Evolutionary conservation across 345 rosid species (phyloP), one percentile per base, ranked within the genome.

Genomic region (thale cress (Arabidopsis thaliana)): DNA sequence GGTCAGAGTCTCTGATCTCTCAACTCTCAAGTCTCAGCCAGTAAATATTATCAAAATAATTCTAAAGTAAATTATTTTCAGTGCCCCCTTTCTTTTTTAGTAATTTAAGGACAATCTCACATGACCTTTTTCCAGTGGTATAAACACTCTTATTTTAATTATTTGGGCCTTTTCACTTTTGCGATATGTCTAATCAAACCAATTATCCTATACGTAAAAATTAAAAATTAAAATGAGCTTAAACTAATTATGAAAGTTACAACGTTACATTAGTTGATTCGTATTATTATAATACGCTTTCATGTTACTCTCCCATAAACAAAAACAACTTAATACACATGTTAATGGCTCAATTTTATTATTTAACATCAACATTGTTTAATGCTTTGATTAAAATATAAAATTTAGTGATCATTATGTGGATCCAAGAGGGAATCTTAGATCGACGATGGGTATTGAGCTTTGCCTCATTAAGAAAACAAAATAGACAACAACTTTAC

Each of bases 51-150:
- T 38, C n/a, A 24, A 25, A 12, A 40, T 7, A 10, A 5, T 25
- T 67, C n/a, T 40, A 7, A 22, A 59, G 37, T 75, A 75, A 33
- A 37, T 38, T 67, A 50, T 8, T 75, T 68, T 51, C 40, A 16
- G 45, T 50, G 46, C 57, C 32, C 28, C 11, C 13, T 34, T 51
- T 52, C 49, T 1, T 53, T 76, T 61, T 61, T 76, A 76, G 74
- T 68, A 76, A 53, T 69, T 76, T 76, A 69, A 76, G 79, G 74
- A 68, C 69, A 69, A 3, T 10, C 62, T 69, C 59, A 63, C 60
- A 64, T 53, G 50, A 55, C 25, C 11, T 37, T 61, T 59, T 76
- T 44, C 30, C 56, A 25, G 24, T 56, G 5, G n/a, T n/a, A n/a
- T 55, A 45, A 37, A 36, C 38, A 44, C 3, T 16, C 8, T 24